Base-by-base conservation (phyloP, 1,139 yeast genomes). In the Nakaseomyces kungkrabaensis region DNA sequence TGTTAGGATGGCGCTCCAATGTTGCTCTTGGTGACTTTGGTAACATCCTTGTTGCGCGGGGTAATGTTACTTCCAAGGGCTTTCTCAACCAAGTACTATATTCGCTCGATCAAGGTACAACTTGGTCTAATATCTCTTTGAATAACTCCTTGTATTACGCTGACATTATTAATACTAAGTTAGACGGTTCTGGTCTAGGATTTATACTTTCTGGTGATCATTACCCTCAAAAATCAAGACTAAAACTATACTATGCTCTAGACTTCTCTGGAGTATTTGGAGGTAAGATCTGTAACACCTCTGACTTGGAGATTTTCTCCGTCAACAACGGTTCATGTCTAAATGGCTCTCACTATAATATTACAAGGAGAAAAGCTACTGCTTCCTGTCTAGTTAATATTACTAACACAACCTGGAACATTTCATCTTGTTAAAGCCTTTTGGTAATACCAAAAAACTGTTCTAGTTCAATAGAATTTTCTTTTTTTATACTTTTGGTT, bases 1-100 rank as follows among this genome's bases (percentile, higher is more conserved):
- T 81, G 0, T 61, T 81, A 26, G 78, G 79, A 41, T 76, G 72
- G 40, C 80, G 89, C 1, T 72, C 79, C 44, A 60, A 73, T 5
- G 81, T 77, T 56, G 73, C 84, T 0, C 83, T 81, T 68, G 96
- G 94, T 50, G 95, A 88, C 66, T 78, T 78, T 52, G 97, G 96
- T 47, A 87, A 87, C 62, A 66, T 87, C 5, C 75, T 87, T 44
- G 69, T 85, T 2, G 87, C 89, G 2, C 70, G 79, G 5, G 64
- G 64, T 44, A 67, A 60, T 9, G 55, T 55, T 22, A 58, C 66
- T 27, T 59, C 68, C 6, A 54, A 67, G 8, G 65, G 60, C 46
- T 53, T 50, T 10, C 58, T 65, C 41, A 55, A 62, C 6, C 58
- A 62, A n/a, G 63, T 79, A 43, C 72, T 71, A 52, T 88, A 73